Base-by-base conservation (phyloP, 2,329 filamentous ascomycete species). In the Hypoxylon sp. region DNA sequence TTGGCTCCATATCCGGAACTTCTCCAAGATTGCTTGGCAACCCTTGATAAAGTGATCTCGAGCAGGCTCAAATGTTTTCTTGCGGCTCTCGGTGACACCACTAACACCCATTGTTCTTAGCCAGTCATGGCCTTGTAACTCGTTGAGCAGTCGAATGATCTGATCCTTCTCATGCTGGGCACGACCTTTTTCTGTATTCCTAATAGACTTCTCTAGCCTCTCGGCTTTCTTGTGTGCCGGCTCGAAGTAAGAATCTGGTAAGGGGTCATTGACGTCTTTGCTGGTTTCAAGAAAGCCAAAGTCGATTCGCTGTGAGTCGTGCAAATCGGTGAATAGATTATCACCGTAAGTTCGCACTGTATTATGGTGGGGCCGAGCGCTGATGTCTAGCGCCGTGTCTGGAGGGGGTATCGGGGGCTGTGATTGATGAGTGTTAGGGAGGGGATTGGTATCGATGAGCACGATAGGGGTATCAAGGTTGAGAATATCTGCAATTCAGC, bases 91-190 rank as follows among this genome's bases (percentile, higher is more conserved):
- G 0, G 93, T 97, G 39, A 97, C 83, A 19, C 88, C 93, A 70
- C 90, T 95, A 35, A 98, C 91, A 27, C 95, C 96, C 89, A 99
- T 94, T 3, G 94, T 88, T 68, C 92, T 91, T 62, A 98, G 84
- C 96, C 96, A 99, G 79, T 98, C 96, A 64, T 92, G 93, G 2
- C 95, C 93, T 77, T 93, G 92, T 0, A 99, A 86, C 17, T 93
- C 93, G 59, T 96, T 93, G 6, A 98, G 85, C 15, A 91, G 79
- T 35, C 88, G 84, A 59, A 88, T 85, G 44, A 91, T 87, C 73
- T 90, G 88, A 67, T 90, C 88, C 72, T 86, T 88, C 73, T 91
- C 89, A 82, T 91, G 89, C 72, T 91, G 88, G 15, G 89, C 89
- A 8, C 88, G 85, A 11, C 87, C 88, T 75, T 87, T 89, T 75